Evolutionary conservation across 345 rosid species (phyloP).

Genomic region (Gynandropsis gynandra): DNA sequence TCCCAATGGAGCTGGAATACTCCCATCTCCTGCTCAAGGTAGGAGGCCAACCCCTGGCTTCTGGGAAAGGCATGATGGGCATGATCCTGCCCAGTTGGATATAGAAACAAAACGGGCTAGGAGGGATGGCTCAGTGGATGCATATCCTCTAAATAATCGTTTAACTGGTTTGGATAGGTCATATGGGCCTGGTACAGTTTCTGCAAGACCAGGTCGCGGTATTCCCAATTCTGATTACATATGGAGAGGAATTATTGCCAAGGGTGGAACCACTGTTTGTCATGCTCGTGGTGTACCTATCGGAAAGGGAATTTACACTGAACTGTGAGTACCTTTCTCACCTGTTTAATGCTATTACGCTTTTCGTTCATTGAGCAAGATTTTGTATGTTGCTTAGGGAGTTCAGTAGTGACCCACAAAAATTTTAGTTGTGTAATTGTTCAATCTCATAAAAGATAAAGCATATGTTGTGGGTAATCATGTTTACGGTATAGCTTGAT

Average conservation of each 20-base stretch:
- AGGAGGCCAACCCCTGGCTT: conserved; percentile 45
- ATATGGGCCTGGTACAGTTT: conserved; percentile 34
- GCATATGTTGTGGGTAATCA: too few relatives aligned
- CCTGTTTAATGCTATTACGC: background rate
- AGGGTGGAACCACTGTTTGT: conserved; percentile 60
- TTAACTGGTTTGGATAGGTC: conserved; percentile 44
- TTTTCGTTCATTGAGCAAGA: background rate
- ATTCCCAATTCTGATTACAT: conserved; percentile 50
- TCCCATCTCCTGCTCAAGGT: conserved; percentile 48
- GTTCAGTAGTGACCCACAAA: too few relatives aligned
- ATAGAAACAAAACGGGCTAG: conserved; percentile 70
- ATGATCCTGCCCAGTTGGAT: conserved; percentile 51
- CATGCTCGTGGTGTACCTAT: conserved; percentile 52
- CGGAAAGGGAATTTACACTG: conserved; percentile 40
- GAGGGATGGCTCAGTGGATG: conserved; percentile 47
- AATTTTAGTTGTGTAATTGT: too few relatives aligned
- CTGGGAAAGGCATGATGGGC: conserved; percentile 73
- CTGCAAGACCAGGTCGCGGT: conserved; percentile 26
- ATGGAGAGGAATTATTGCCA: conserved; percentile 60
- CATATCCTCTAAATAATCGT: conserved; percentile 43
- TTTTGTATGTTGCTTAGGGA: too few relatives aligned
- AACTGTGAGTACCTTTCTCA: conserved; percentile 39
- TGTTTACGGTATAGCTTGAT: too few relatives aligned
- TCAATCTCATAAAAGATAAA: too few relatives aligned
- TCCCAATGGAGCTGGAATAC: conserved; percentile 48